These are phyloP conservation scores for Hypoxylon cercidicola DNA, from an alignment of 495 filamentous ascomycete species.

Conservation along the genomic window DNA sequence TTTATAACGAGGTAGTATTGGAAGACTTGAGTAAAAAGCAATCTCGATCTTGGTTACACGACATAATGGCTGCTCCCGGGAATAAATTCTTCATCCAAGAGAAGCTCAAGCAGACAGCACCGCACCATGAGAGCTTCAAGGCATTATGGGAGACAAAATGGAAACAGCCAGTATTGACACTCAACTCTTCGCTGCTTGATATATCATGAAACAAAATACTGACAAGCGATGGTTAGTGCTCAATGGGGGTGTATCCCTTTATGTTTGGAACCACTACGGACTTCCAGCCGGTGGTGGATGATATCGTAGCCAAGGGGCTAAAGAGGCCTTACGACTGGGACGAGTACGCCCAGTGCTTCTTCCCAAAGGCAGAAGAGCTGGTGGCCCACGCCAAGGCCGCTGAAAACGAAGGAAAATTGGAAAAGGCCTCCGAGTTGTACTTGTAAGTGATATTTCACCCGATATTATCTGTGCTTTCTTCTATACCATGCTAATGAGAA, in stretches of 20 bases:
- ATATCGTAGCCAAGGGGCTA: slow-evolving; percentile 46
- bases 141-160: slow-evolving; percentile 80
- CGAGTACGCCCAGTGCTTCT: slow-evolving; percentile 70
- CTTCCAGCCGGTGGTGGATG: slow-evolving; percentile 70
- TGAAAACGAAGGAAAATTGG: slow-evolving; percentile 50
- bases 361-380: slow-evolving; percentile 66
- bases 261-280: slow-evolving; percentile 72
- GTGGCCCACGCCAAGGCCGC: slow-evolving; percentile 59
- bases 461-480: neutral
- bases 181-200: neutral
- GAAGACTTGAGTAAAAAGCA: no score
- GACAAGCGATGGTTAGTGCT: slow-evolving; percentile 52
- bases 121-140: slow-evolving; percentile 73
- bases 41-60: neutral
- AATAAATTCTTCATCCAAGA: slow-evolving; percentile 42
- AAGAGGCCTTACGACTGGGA: slow-evolving; percentile 60
- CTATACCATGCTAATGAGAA: neutral
- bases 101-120: slow-evolving; percentile 30
- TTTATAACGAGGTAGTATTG: neutral
- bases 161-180: slow-evolving; percentile 65
- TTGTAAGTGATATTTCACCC: slow-evolving; percentile 55
- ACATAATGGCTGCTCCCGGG: slow-evolving; percentile 38
- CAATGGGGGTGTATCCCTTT: slow-evolving; percentile 77
- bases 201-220: neutral
- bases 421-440: slow-evolving; percentile 69